A percentile compares a stretch with the other conserved stretches of the same genome.
Evolutionary conservation across 345 rosid genomes (phyloP).

Genomic region (Toxicodendron radicans): DNA sequence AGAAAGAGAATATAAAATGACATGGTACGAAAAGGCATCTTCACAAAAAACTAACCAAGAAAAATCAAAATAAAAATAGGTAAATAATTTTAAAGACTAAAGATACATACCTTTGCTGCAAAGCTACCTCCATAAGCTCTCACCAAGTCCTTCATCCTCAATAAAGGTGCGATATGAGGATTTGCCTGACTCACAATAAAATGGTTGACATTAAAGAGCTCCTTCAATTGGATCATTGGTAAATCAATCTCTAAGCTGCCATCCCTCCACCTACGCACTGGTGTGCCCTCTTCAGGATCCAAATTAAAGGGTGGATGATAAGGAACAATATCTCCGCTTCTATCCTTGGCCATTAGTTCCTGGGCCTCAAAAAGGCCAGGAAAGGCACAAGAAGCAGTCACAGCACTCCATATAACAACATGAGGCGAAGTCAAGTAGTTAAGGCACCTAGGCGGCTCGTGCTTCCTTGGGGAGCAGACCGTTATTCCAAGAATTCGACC

Average conservation of each 20-base stretch:
- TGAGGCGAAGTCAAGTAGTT: conserved; percentile 98
- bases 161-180: conserved; percentile 87
- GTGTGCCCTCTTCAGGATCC: conserved; percentile 68
- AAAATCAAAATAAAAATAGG: not conserved
- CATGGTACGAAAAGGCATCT: too few relatives aligned
- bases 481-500: conserved; percentile 95
- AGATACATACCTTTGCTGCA: conserved; percentile 82
- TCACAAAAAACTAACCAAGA: not conserved
- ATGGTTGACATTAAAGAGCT: conserved; percentile 94
- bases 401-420: conserved; percentile 99
- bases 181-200: conserved; percentile 98
- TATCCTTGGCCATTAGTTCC: conserved; percentile 95
- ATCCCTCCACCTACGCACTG: conserved; percentile 92
- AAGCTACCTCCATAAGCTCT: conserved; percentile 94
- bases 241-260: conserved; percentile 98
- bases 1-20: not conserved
- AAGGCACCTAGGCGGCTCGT: conserved; percentile 98
- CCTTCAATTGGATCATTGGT: conserved; percentile 98
- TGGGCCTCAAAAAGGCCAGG: conserved; percentile 99
- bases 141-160: conserved; percentile 75
- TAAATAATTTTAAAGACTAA: not conserved
- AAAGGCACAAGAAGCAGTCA: conserved; percentile 96
- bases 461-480: conserved; percentile 96
- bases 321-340: conserved; percentile 92
- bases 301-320: conserved; percentile 95